A percentile compares a stretch with the other conserved stretches of the same genome.
phyloP scores from a whole-genome alignment of 768 basidiomycete species.

The Candolleomyces eurysporus region DNA sequence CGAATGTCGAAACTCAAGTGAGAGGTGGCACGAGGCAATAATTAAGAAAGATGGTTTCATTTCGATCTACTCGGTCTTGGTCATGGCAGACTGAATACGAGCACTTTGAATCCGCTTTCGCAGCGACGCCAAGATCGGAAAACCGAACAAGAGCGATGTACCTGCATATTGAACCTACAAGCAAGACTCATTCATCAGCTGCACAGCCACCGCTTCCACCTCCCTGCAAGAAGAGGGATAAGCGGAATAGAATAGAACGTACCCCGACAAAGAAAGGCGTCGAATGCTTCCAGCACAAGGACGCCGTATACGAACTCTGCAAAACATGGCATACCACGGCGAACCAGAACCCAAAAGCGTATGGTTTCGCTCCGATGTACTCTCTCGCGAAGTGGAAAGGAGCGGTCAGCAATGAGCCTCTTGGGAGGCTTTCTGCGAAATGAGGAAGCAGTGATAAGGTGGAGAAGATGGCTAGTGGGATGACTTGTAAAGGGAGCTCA shows the following conservation, averaged over 20 bases:
- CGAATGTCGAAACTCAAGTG: too few species aligned
- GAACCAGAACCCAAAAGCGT: constrained; percentile 31
- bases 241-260: constrained; percentile 10
- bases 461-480: background rate
- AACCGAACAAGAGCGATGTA: constrained; percentile 51
- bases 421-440: constrained; percentile 10
- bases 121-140: constrained; percentile 53
- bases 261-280: constrained; percentile 38
- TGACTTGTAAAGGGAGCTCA: constrained; percentile 32
- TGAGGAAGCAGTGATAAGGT: constrained; percentile 19
- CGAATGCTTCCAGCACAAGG: constrained; percentile 48
- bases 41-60: too few species aligned
- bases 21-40: too few species aligned
- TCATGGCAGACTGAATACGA: constrained; percentile 76
- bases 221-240: too few species aligned
- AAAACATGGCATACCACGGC: constrained; percentile 35
- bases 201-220: too few species aligned
- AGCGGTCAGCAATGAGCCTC: constrained; percentile 3
- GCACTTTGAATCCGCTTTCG: constrained; percentile 59
- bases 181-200: too few species aligned
- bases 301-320: constrained; percentile 49
- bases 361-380: constrained; percentile 24
- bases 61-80: constrained; percentile 50
- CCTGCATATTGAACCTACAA: constrained; percentile 50
- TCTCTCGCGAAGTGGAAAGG: constrained; percentile 32